Percentiles rank a stretch among this genome's conserved stretches.
phyloP scores from a whole-genome alignment of 2,329 filamentous ascomycete species.

The Fusarium sublunatum region DNA sequence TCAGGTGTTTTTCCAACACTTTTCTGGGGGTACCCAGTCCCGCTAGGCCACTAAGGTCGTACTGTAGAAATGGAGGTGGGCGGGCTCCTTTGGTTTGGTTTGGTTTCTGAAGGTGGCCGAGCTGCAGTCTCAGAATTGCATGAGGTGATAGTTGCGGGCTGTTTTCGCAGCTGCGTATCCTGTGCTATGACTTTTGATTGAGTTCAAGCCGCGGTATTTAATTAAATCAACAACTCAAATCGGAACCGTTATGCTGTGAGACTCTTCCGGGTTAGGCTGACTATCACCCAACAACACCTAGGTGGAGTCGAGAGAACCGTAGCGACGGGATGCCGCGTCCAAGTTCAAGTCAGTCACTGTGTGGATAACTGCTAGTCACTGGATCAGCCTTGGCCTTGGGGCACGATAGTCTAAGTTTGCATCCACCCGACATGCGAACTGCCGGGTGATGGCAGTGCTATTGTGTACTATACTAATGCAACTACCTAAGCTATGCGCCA shows the following conservation, averaged over 20 bases:
- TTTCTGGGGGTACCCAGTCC: constrained; percentile 21
- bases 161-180: too few relatives aligned
- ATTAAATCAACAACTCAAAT: too few relatives aligned
- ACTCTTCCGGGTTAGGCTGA: constrained; percentile 13
- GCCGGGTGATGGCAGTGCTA: constrained; percentile 17
- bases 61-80: constrained; percentile 21
- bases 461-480: neutral
- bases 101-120: constrained; percentile 15
- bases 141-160: too few relatives aligned
- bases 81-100: neutral
- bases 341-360: constrained; percentile 11
- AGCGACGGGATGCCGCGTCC: constrained; percentile 32
- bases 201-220: too few relatives aligned
- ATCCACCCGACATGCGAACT: constrained; percentile 24
- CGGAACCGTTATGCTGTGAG: neutral
- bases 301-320: constrained; percentile 23
- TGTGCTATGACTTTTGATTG: too few relatives aligned
- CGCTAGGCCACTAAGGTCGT: constrained; percentile 18
- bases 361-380: constrained; percentile 17
- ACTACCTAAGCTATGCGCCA: neutral
- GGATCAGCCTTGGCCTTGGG: constrained; percentile 31
- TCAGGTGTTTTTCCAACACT: constrained; percentile 22
- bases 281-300: constrained; percentile 3
- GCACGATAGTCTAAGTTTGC: neutral
- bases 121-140: constrained; percentile 31